phyloP scores from a whole-genome alignment of 345 rosid species.

The Arabis hirsuta region DNA sequence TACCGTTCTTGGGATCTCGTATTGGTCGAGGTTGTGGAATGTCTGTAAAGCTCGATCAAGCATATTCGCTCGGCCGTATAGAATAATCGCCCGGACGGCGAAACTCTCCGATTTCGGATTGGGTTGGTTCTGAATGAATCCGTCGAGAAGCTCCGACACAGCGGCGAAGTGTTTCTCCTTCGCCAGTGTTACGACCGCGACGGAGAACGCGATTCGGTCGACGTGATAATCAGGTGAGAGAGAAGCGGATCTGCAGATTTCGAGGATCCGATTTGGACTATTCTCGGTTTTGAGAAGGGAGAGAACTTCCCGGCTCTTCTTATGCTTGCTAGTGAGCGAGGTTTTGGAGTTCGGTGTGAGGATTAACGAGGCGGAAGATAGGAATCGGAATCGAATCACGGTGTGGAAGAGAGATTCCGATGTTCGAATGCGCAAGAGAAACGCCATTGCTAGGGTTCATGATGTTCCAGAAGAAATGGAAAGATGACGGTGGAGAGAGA shows the following conservation, averaged over 20 bases:
- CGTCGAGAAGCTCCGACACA: slow-evolving; percentile 63
- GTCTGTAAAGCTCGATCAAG: slow-evolving; percentile 60
- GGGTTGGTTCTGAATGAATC: slow-evolving; percentile 57
- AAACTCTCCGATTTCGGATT: slow-evolving; percentile 63
- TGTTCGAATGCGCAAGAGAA: slow-evolving; percentile 47
- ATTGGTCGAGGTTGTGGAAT: slow-evolving; percentile 54
- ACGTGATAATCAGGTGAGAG: slow-evolving; percentile 60
- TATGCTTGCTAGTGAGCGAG: slow-evolving; percentile 55
- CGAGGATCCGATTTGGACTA: slow-evolving; percentile 72
- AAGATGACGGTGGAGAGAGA: slow-evolving; percentile 30
- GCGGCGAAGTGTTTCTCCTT: slow-evolving; percentile 53
- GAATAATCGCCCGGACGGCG: slow-evolving; percentile 61
- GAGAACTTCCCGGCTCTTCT: slow-evolving; percentile 70
- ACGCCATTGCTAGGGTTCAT: slow-evolving; percentile 51
- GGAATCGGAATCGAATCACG: slow-evolving; percentile 21
- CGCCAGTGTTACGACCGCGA: slow-evolving; percentile 67
- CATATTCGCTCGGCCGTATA: slow-evolving; percentile 87
- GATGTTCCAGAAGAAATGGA: slow-evolving; percentile 21
- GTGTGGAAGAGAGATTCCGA: slow-evolving; percentile 12
- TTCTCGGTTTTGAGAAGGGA: slow-evolving; percentile 70
- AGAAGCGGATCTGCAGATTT: slow-evolving; percentile 73
- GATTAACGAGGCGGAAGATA: slow-evolving; percentile 37
- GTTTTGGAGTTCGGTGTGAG: slow-evolving; percentile 39
- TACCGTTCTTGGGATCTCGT: slow-evolving; percentile 54
- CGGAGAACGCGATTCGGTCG: slow-evolving; percentile 69